phyloP scores from a whole-genome alignment of 345 rosid genomes.

The Eucalyptus leucophloia region DNA sequence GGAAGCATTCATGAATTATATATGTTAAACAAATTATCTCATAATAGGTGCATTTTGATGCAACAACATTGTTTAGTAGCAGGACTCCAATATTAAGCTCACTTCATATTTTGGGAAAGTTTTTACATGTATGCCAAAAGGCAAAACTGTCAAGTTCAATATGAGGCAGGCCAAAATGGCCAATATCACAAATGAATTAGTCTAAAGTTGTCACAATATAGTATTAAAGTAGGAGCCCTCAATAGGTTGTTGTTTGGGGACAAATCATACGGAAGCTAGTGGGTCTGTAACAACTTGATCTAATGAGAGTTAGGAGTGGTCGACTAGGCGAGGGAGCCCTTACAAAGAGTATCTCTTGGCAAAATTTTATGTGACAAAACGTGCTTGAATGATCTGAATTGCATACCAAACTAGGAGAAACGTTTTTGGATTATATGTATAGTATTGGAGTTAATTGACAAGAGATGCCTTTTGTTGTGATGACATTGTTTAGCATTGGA shows the following conservation, averaged over 20 bases:
- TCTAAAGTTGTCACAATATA: neutral
- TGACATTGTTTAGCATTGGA: neutral
- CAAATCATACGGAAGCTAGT: neutral
- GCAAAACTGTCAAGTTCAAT: neutral
- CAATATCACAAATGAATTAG: neutral
- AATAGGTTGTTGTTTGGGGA: neutral
- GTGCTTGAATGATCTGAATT: neutral
- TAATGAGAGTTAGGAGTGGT: neutral
- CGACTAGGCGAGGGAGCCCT: neutral
- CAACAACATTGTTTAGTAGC: neutral
- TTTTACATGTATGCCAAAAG: neutral
- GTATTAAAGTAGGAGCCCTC: neutral
- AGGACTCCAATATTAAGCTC: neutral
- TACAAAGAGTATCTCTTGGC: neutral
- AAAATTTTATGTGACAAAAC: neutral
- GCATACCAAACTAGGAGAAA: neutral
- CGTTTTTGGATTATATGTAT: neutral
- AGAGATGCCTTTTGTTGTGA: neutral
- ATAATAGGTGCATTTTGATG: neutral
- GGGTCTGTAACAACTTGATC: neutral
- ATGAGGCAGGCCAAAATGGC: rapidly evolving
- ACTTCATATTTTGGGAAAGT: neutral
- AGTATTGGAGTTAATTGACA: neutral
- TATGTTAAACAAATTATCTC: neutral
- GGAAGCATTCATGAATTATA: neutral